phyloP scores from a whole-genome alignment of 352 stramenopile genomes.

The Ochromonadaceae sp. region DNA sequence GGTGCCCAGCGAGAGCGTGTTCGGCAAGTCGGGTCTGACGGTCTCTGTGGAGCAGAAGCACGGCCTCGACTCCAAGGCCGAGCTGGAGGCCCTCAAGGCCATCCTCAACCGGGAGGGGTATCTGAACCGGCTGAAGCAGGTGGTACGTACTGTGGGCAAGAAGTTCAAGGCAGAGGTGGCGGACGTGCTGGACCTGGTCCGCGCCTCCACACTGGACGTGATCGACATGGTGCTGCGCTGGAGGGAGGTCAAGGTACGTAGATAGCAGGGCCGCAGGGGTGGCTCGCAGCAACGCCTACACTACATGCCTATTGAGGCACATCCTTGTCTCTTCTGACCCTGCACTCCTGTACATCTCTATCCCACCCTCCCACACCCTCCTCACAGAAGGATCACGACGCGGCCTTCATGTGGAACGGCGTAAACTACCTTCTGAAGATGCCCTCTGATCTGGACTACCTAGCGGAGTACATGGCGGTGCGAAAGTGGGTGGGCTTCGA shows the following conservation, averaged over 20 bases:
- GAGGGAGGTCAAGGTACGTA: constrained; percentile 41
- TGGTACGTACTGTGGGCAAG: constrained; percentile 2
- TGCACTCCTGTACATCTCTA: too few species aligned
- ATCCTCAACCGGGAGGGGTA: constrained; percentile 10
- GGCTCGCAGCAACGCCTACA: too few species aligned
- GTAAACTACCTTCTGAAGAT: constrained; percentile 74
- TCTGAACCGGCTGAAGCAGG: not conserved
- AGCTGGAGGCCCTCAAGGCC: constrained; percentile 11
- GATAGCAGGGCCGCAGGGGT: too few species aligned
- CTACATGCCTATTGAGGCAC: too few species aligned
- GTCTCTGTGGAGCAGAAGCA: too few species aligned
- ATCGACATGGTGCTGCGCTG: constrained; percentile 55
- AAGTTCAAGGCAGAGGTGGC: constrained; percentile 31
- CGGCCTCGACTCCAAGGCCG: too few species aligned
- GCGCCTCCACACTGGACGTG: constrained; percentile 55
- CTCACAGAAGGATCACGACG: constrained; percentile 9
- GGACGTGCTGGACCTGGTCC: constrained; percentile 60
- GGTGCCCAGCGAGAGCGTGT: too few species aligned
- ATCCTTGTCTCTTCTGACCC: too few species aligned
- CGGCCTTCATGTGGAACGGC: constrained; percentile 60
- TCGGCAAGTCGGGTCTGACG: too few species aligned
- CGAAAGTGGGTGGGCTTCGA: constrained; percentile 56
- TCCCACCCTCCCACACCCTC: too few species aligned
- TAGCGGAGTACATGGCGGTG: constrained; percentile 38
- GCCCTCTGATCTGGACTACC: constrained; percentile 63